These are phyloP conservation scores for Leucocoprinus birnbaumii DNA, from an alignment of 768 basidiomycete genomes.

Conservation along the genomic window DNA sequence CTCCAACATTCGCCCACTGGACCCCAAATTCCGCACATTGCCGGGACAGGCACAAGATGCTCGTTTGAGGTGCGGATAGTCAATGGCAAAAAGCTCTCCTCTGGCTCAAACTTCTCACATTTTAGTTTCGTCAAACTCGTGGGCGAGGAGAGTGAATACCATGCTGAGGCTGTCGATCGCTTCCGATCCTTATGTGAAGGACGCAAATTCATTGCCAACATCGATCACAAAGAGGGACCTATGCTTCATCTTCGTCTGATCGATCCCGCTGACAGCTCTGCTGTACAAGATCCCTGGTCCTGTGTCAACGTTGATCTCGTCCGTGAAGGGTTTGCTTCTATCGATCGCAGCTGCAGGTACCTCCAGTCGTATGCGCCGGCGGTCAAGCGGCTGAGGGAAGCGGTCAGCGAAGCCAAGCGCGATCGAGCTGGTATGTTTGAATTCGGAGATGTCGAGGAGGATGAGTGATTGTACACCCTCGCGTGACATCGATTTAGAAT, in stretches of 20 bases:
- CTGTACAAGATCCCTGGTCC: constrained; percentile 63
- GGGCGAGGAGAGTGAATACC: constrained; percentile 82
- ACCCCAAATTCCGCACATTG: constrained; percentile 84
- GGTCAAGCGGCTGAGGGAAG: constrained; percentile 59
- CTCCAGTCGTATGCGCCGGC: constrained; percentile 67
- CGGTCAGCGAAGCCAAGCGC: constrained; percentile 63
- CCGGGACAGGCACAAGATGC: constrained; percentile 95
- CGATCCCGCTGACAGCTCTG: constrained; percentile 75
- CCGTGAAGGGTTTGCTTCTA: constrained; percentile 79
- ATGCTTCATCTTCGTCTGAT: constrained; percentile 88
- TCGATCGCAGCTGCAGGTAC: constrained; percentile 80
- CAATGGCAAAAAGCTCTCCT: background rate
- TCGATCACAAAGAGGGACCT: constrained; percentile 80
- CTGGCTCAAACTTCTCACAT: constrained; percentile 1
- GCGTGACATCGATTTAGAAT: background rate
- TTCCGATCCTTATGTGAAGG: constrained; percentile 87
- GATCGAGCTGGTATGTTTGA: constrained; percentile 85
- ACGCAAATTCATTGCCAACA: constrained; percentile 95
- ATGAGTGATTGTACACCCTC: constrained; percentile 26
- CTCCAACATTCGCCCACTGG: constrained; percentile 83
- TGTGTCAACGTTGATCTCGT: constrained; percentile 90
- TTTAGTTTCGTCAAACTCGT: constrained; percentile 84
- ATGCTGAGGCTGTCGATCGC: constrained; percentile 77
- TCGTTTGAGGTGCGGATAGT: constrained; percentile 63
- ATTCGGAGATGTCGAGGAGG: constrained; percentile 89